Conservation (phyloP, 148 eudicot species). For the Oxyria digyna region DNA sequence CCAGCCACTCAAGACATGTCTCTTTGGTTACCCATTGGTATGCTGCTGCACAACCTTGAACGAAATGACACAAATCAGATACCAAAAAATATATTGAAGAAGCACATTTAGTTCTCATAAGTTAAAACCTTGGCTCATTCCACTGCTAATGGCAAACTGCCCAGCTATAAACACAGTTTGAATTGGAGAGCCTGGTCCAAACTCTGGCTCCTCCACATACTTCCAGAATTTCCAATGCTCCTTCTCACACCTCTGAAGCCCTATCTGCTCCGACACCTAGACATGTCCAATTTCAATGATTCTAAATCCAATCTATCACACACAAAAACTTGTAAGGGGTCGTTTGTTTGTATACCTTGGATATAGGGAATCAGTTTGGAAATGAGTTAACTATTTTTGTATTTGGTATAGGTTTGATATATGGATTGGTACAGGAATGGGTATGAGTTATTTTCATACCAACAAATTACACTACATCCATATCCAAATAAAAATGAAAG, state of each 20-base stretch:
- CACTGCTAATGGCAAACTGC: slow-evolving; percentile 14
- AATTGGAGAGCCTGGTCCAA: slow-evolving; percentile 62
- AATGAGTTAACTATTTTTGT: too few species aligned
- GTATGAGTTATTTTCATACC: too few species aligned
- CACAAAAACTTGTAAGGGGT: not conserved
- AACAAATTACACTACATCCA: too few species aligned
- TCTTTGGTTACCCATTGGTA: slow-evolving; percentile 54
- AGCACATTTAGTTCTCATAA: not conserved
- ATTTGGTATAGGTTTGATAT: too few species aligned
- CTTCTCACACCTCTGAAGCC: slow-evolving; percentile 25
- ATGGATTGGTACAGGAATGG: too few species aligned
- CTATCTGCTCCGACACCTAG: slow-evolving; percentile 54
- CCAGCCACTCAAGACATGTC: slow-evolving; percentile 33
- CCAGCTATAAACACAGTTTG: slow-evolving; percentile 55
- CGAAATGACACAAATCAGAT: not conserved
- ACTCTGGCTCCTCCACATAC: slow-evolving; percentile 63
- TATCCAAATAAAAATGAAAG: too few species aligned
- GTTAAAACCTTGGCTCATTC: slow-evolving; percentile 38
- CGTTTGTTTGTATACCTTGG: too few species aligned
- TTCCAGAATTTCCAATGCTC: slow-evolving; percentile 53
- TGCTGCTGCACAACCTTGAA: slow-evolving; percentile 20
- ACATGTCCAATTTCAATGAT: slow-evolving; percentile 7
- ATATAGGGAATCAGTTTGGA: too few species aligned
- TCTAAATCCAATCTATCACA: not conserved
- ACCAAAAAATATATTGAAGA: not conserved